These are phyloP conservation scores for Plasmodium gaboni DNA, from an alignment of 169 alveolate genomes.

Conservation along the genomic window DNA sequence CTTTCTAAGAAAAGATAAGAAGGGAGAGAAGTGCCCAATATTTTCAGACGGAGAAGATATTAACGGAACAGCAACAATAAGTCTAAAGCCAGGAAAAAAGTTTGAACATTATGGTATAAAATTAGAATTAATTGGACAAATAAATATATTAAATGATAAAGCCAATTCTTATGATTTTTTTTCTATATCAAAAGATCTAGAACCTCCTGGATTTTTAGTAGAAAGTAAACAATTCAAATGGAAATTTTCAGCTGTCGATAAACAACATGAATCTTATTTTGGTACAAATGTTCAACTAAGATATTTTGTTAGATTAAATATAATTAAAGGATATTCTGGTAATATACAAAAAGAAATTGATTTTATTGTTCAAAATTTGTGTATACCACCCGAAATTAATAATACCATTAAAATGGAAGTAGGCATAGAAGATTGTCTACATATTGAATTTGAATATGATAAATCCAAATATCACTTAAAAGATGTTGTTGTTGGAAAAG, in stretches of 20 bases:
- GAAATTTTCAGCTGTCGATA: constrained; percentile 96
- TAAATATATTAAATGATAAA: constrained; percentile 93
- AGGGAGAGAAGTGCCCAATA: constrained; percentile 88
- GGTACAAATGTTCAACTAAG: constrained; percentile 95
- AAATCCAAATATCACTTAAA: constrained; percentile 96
- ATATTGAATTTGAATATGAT: constrained; percentile 95
- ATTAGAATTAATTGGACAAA: constrained; percentile 97
- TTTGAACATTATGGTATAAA: constrained; percentile 98
- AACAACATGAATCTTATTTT: constrained; percentile 97
- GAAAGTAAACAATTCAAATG: constrained; percentile 94
- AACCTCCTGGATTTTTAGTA: constrained; percentile 96
- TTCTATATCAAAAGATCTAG: constrained; percentile 96
- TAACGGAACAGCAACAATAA: constrained; percentile 93
- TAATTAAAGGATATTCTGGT: constrained; percentile 93
- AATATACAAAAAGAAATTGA: constrained; percentile 94
- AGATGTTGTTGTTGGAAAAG: constrained; percentile 98
- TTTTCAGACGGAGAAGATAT: constrained; percentile 93
- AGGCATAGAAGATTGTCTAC: constrained; percentile 99
- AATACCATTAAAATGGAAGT: constrained; percentile 96
- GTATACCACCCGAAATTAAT: constrained; percentile 91
- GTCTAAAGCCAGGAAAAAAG: constrained; percentile 93
- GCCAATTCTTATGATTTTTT: constrained; percentile 95
- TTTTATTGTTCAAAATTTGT: constrained; percentile 94
- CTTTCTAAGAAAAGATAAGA: constrained; percentile 82
- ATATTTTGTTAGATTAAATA: constrained; percentile 94